Conservation (phyloP, 352 stramenopile species). For the Globisporangium paddicum region DNA sequence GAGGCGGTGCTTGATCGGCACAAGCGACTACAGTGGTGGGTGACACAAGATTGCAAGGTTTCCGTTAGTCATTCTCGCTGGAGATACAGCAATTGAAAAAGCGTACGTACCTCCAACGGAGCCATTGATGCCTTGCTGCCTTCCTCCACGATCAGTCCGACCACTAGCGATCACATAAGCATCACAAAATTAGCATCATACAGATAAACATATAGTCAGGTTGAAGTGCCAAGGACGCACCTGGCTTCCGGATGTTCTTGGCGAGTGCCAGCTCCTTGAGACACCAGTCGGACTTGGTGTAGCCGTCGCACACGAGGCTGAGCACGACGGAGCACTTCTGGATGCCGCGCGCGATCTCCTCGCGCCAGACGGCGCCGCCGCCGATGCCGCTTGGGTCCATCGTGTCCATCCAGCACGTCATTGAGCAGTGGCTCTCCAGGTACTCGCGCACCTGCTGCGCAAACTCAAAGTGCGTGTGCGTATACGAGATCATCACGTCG, state of each 20-base stretch:
- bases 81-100: background rate
- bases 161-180: conserved; percentile 16
- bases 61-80: background rate
- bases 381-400: conserved; percentile 80
- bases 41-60: background rate
- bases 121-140: conserved; percentile 30
- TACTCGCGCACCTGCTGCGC: conserved; percentile 57
- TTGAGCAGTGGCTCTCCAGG: conserved; percentile 45
- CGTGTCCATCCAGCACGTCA: conserved; percentile 82
- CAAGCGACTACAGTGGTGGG: conserved; percentile 31
- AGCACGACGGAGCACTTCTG: conserved; percentile 69
- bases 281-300: conserved; percentile 76
- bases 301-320: conserved; percentile 65
- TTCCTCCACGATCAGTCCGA: conserved; percentile 52
- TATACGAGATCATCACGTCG: conserved; percentile 84
- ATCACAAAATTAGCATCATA: background rate
- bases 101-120: conserved; percentile 9
- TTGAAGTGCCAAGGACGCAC: conserved; percentile 14
- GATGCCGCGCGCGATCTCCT: conserved; percentile 78
- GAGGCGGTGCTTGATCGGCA: conserved; percentile 40
- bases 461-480: conserved; percentile 61
- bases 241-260: conserved; percentile 65
- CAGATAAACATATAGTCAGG: conserved; percentile 1
- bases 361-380: conserved; percentile 69
- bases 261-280: conserved; percentile 77